Evolutionary conservation across 129 eudicot genomes (phyloP), one percentile per base, ranked within the genome.

Genomic region (Tagetes erecta): DNA sequence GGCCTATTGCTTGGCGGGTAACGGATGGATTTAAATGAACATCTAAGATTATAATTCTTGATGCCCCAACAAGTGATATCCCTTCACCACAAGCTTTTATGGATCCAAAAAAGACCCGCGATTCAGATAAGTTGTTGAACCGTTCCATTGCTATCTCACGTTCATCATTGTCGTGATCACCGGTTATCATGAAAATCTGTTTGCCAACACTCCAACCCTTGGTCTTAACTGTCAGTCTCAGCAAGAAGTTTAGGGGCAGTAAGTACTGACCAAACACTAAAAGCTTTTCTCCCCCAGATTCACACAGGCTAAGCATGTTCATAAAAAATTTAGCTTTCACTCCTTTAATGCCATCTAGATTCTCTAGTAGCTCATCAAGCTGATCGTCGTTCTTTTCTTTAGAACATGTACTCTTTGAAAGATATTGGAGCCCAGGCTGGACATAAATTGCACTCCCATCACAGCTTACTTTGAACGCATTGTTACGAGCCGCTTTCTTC

Each of bases 211-310:
- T 67, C 86, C 92, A 94, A 1, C 86, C 86, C 80, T 84, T 90
- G 20, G 76, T 79, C 39, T 86, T 85, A 55, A 75, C 64, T 0
- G 91, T 81, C 42, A 90, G 73, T 33, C 91, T 76, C 74, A 86
- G 84, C 49, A 94, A 35, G 71, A 94, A 94, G 60, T 83, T 90
- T 44, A 94, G 49, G 0, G 98, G 98, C 41, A 86, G 63, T 14
- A 88, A 83, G 71, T 83, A 94, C 39, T 88, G 97, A 80, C 98
- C 83, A 39, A 94, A 94, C 4, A 94, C 97, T 3, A 90, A 77
- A 7, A 94, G 82, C 84, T 90, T 94, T 72, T 94, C 93, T 7
- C 88, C 86, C 46, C 65, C 67, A n/a, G 89, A 74, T 76, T 86
- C 97, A 70, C 97, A 93, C 56, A 93, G 70, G 51, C 73, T 81